Evolutionary conservation across 176 grass and related monocot genomes (phyloP), one percentile per base, ranked within the genome.

Genomic region (Ampelocalamus luodianensis): DNA sequence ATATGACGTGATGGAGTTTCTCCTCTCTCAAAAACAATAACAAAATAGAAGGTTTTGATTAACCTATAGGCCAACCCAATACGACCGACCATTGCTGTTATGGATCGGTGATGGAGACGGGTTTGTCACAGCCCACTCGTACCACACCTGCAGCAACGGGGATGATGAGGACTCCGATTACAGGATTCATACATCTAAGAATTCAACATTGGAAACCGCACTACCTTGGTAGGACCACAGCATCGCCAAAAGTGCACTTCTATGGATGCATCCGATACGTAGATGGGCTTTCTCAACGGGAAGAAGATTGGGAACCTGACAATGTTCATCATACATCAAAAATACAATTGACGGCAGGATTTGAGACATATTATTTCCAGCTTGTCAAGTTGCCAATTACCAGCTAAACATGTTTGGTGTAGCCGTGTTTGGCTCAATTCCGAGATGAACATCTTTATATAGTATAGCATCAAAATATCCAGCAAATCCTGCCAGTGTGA

Each of bases 361-460:
- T 75, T 39, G 6, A 72, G 0, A 77, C 60, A 59, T 8, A 34
- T 13, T 44, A 59, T 9, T 87, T 61, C 2, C 59, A 71, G 16
- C 37, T 78, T 80, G 53, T 38, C 4, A 64, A 48, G 15, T 62
- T 76, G 76, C n/a, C 15, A 62, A 8, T 68, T 92, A 98, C 96
- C 96, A 98, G 77, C 96, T 98, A 83, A 98, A 98, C 96, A 98
- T 98, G 85, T 96, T 98, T 81, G 96, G 96, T n/a, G 96, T 98
- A 79, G 89, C 86, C 5, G 89, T 94, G 62, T 87, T 92, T 68
- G 96, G 93, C 76, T 98, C 96, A 67, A 98, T 98, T 70, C 96
- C 96, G 0, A 98, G 91, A 94, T 96, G 96, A 63, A 98, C 96
- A 48, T 98, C 96, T 76, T 92, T 94, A 73, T 98, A 98, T 12